phyloP scores from a whole-genome alignment of 2,329 filamentous ascomycete species.

The Elsinoe arachidis region DNA sequence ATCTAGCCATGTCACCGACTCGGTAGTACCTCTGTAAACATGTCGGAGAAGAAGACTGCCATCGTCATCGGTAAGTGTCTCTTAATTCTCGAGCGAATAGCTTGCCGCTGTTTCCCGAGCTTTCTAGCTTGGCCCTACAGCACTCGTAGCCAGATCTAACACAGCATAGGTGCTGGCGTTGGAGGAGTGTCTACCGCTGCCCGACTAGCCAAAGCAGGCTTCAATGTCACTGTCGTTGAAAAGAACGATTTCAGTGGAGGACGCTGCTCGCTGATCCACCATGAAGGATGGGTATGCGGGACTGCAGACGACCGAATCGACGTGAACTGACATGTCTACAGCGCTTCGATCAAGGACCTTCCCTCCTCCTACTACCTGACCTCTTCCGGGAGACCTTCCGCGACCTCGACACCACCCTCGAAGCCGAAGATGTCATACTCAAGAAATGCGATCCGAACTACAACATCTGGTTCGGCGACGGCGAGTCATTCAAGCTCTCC shows the following conservation, averaged over 20 bases:
- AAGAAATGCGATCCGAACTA: conserved; percentile 70
- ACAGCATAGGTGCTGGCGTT: conserved; percentile 52
- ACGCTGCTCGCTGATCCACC: conserved; percentile 57
- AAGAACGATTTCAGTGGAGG: conserved; percentile 67
- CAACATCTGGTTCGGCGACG: conserved; percentile 64
- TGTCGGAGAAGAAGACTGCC: conserved; percentile 35
- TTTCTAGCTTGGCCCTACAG: background rate
- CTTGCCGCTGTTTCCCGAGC: conserved; percentile 2
- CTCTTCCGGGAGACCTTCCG: conserved; percentile 61
- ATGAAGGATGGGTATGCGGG: conserved; percentile 40
- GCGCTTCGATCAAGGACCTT: conserved; percentile 70
- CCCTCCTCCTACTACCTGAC: conserved; percentile 60
- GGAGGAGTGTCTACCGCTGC: conserved; percentile 65
- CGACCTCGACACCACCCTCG: conserved; percentile 59
- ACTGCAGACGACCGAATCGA: background rate
- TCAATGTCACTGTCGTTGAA: conserved; percentile 66
- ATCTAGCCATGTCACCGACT: background rate
- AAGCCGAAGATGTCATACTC: conserved; percentile 57
- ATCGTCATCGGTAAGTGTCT: conserved; percentile 44
- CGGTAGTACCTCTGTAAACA: background rate
- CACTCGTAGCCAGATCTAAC: background rate
- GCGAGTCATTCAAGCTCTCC: conserved; percentile 53
- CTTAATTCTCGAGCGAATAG: background rate
- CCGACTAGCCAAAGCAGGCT: conserved; percentile 60
- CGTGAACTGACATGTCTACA: conserved; percentile 19